phyloP scores from a whole-genome alignment of 768 basidiomycete species.

The Leccinum ochraceum region DNA sequence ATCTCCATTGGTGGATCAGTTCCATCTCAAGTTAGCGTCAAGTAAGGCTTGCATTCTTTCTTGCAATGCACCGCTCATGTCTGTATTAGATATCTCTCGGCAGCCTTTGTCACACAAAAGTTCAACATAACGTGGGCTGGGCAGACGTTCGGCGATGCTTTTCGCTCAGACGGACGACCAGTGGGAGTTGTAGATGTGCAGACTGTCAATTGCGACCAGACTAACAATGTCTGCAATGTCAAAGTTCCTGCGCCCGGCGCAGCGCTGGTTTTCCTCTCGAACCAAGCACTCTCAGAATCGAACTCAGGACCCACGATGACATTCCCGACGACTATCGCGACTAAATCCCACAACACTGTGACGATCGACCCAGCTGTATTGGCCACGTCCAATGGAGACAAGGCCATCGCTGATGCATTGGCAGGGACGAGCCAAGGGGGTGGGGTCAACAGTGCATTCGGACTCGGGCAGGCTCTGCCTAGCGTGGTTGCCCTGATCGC shows the following conservation, averaged over 20 bases:
- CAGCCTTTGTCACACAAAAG: constrained; percentile 57
- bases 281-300: constrained; percentile 39
- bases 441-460: background rate
- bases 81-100: constrained; percentile 52
- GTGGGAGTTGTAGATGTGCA: constrained; percentile 54
- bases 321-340: constrained; percentile 53
- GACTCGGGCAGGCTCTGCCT: constrained; percentile 15
- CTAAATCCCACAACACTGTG: constrained; percentile 42
- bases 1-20: constrained; percentile 49
- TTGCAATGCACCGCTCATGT: background rate
- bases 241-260: constrained; percentile 70
- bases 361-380: constrained; percentile 56
- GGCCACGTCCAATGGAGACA: constrained; percentile 65
- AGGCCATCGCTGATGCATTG: constrained; percentile 29
- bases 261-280: constrained; percentile 71
- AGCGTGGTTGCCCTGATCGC: constrained; percentile 12
- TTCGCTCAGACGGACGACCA: constrained; percentile 68
- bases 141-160: constrained; percentile 65
- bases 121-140: constrained; percentile 77
- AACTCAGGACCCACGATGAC: constrained; percentile 40
- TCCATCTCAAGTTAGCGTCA: constrained; percentile 53
- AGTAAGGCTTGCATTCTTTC: constrained; percentile 36
- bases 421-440: constrained; percentile 12
- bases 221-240: constrained; percentile 54
- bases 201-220: constrained; percentile 59